These are phyloP conservation scores for Apiotrichum mycotoxinovorans DNA, from an alignment of 1,284 basidiomycete species.

Conservation along the genomic window DNA sequence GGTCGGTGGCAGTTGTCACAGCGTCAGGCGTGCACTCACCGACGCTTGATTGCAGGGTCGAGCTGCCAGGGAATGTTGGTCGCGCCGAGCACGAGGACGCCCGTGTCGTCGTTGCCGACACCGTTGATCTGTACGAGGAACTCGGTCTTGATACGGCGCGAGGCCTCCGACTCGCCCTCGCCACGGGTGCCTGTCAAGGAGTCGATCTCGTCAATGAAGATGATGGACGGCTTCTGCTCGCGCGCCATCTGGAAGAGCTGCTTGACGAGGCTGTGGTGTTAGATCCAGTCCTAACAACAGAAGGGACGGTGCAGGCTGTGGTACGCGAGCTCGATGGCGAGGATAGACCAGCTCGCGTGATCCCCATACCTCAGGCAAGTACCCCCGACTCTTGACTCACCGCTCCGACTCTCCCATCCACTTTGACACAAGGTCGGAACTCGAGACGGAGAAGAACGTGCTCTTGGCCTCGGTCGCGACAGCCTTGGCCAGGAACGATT, in stretches of 20 bases:
- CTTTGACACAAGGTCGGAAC: slow-evolving; percentile 93
- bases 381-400: too few species aligned
- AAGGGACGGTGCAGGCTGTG: too few species aligned
- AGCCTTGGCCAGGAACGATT: slow-evolving; percentile 89
- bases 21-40: slow-evolving; percentile 55
- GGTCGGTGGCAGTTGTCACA: too few species aligned
- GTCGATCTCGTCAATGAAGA: slow-evolving; percentile 98
- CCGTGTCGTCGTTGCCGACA: slow-evolving; percentile 94
- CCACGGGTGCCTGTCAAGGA: slow-evolving; percentile 91
- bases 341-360: not conserved
- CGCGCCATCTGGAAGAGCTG: slow-evolving; percentile 95
- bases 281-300: too few species aligned
- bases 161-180: slow-evolving; percentile 94
- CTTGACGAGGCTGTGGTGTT: slow-evolving; percentile 86
- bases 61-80: slow-evolving; percentile 98
- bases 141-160: slow-evolving; percentile 95
- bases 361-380: too few species aligned
- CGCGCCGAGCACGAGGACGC: slow-evolving; percentile 95
- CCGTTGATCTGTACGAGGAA: slow-evolving; percentile 94
- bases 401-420: slow-evolving; percentile 99
- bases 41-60: slow-evolving; percentile 95
- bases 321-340: not conserved
- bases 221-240: slow-evolving; percentile 94
- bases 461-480: slow-evolving; percentile 98
- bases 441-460: slow-evolving; percentile 96